phyloP scores from a whole-genome alignment of 1,284 basidiomycete species.

The Agaricales sp. region DNA sequence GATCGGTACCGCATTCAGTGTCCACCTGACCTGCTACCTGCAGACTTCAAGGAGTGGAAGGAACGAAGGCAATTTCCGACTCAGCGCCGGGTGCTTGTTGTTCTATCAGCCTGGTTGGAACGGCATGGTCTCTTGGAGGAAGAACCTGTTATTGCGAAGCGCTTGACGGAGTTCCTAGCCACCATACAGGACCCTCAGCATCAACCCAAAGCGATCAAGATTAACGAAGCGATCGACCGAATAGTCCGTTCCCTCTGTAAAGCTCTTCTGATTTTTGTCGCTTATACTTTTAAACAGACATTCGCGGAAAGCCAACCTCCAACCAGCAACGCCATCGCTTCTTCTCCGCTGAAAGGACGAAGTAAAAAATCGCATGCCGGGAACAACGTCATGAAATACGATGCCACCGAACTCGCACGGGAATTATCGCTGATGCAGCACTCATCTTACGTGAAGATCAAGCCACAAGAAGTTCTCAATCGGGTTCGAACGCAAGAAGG shows the following conservation, averaged over 20 bases:
- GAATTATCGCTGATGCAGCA: constrained; percentile 54
- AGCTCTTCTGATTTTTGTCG: constrained; percentile 1
- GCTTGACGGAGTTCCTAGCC: constrained; percentile 44
- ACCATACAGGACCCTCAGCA: constrained; percentile 30
- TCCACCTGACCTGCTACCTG: constrained; percentile 37
- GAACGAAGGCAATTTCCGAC: constrained; percentile 46
- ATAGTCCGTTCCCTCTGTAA: constrained; percentile 30
- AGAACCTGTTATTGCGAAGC: constrained; percentile 47
- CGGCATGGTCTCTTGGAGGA: constrained; percentile 50
- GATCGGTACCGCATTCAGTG: constrained; percentile 49
- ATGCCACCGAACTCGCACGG: constrained; percentile 47
- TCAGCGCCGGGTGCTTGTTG: constrained; percentile 44
- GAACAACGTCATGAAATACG: constrained; percentile 35
- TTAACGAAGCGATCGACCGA: constrained; percentile 42
- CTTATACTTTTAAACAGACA: constrained; percentile 17
- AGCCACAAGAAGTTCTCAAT: constrained; percentile 48
- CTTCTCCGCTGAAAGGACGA: background rate
- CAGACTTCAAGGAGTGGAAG: constrained; percentile 57
- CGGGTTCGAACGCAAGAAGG: constrained; percentile 33
- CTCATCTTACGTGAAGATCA: constrained; percentile 45
- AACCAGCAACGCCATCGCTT: background rate
- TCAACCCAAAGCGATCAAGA: constrained; percentile 36
- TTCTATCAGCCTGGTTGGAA: constrained; percentile 53
- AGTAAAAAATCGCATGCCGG: background rate
- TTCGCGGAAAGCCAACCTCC: constrained; percentile 14